A percentile compares a stretch with the other conserved stretches of the same genome.
Evolutionary conservation across 169 alveolate species (phyloP).

Genomic region (Plasmodium vinckei): DNA sequence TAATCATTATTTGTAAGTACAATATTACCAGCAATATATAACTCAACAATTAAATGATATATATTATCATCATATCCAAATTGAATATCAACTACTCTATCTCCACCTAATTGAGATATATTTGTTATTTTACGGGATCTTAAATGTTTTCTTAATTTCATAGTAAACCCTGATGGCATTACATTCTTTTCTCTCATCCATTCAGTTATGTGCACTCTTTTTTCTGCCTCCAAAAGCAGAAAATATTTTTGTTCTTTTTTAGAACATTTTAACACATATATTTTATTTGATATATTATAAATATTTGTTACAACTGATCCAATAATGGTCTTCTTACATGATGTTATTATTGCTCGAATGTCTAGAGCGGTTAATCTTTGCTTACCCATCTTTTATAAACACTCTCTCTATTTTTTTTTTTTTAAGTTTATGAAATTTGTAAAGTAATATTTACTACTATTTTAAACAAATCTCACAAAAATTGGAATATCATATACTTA

Average conservation of each 20-base stretch:
- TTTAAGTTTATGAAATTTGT: not conserved
- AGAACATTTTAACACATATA: conserved; percentile 84
- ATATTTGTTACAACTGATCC: conserved; percentile 83
- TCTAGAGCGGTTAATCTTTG: conserved; percentile 86
- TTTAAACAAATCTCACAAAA: conserved; percentile 9
- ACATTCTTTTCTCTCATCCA: conserved; percentile 81
- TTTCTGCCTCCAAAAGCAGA: conserved; percentile 82
- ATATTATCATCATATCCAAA: conserved; percentile 94
- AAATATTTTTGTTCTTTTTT: conserved; percentile 82
- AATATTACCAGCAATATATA: conserved; percentile 94
- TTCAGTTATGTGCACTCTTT: conserved; percentile 85
- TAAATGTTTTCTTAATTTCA: conserved; percentile 84
- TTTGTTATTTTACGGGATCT: conserved; percentile 81
- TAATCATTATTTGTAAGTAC: conserved; percentile 93
- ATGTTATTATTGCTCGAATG: conserved; percentile 80
- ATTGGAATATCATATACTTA: too few relatives aligned
- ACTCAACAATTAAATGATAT: conserved; percentile 92
- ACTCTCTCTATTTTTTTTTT: not conserved
- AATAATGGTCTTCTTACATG: conserved; percentile 71
- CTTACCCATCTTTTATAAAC: conserved; percentile 75
- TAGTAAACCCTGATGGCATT: conserved; percentile 85
- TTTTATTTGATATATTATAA: conserved; percentile 82
- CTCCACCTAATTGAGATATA: conserved; percentile 90
- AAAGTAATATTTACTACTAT: not conserved
- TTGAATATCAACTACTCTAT: conserved; percentile 93